A percentile compares a stretch with the other conserved stretches of the same genome.
phyloP scores from a whole-genome alignment of 1,284 basidiomycete genomes.

The Inonotus obliquus region DNA sequence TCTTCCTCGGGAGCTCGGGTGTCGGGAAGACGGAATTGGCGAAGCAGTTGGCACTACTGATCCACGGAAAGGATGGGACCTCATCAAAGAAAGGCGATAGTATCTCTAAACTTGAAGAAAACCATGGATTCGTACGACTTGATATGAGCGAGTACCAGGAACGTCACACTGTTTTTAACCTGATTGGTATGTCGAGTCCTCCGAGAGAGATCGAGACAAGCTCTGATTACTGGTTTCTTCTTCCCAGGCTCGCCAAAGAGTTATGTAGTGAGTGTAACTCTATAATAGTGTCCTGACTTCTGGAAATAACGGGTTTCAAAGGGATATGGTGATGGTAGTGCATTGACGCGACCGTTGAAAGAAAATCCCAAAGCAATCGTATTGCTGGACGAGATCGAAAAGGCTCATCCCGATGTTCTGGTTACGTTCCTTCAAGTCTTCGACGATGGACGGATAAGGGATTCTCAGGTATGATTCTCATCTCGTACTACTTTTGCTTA shows the following conservation, averaged over 20 bases:
- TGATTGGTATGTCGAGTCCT: not conserved
- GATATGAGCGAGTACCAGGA: slow-evolving; percentile 17
- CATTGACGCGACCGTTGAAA: slow-evolving; percentile 1
- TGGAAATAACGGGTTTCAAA: not conserved
- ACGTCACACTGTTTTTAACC: slow-evolving; percentile 9
- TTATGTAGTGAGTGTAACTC: slow-evolving; percentile 9
- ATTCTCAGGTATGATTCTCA: slow-evolving; percentile 4
- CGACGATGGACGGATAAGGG: slow-evolving; percentile 13
- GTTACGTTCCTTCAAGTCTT: slow-evolving; percentile 17
- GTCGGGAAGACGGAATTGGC: slow-evolving; percentile 18
- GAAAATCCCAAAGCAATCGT: slow-evolving; percentile 15
- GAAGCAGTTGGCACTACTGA: slow-evolving; percentile 8
- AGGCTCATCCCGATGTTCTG: slow-evolving; percentile 16
- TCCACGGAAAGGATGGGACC: slow-evolving; percentile 3
- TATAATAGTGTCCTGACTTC: not conserved
- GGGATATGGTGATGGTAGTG: slow-evolving; percentile 15
- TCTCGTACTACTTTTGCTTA: not conserved
- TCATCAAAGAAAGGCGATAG: not conserved
- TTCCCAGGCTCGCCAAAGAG: slow-evolving; percentile 10
- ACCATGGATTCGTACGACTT: slow-evolving; percentile 6
- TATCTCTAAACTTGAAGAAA: slow-evolving; percentile 7
- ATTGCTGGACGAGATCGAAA: slow-evolving; percentile 14
- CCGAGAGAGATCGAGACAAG: not conserved
- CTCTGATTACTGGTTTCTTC: not conserved
- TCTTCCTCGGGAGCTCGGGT: slow-evolving; percentile 17